These are phyloP conservation scores for Botrytis byssoidea DNA, from an alignment of 2,329 filamentous ascomycete genomes.

Conservation along the genomic window DNA sequence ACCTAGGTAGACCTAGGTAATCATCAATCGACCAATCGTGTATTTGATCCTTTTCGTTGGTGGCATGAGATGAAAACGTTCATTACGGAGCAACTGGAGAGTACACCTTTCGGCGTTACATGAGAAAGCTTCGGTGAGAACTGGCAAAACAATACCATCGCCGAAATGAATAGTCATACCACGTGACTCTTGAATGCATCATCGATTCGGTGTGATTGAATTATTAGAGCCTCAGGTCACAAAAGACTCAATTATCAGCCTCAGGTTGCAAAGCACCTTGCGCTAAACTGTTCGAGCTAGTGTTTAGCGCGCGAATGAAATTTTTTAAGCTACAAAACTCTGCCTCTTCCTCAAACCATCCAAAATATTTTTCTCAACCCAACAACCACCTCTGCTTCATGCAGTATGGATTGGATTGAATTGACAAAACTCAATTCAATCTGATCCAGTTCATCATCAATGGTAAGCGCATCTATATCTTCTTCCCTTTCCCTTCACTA, in stretches of 20 bases:
- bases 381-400: slow-evolving; percentile 25
- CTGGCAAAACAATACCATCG: neutral
- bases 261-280: neutral
- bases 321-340: slow-evolving; percentile 19
- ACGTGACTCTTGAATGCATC: neutral
- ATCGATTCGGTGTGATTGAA: neutral
- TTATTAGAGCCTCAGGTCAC: no score
- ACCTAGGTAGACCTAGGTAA: neutral
- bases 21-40: neutral
- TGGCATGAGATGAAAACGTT: slow-evolving; percentile 16
- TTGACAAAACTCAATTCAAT: neutral
- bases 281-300: slow-evolving; percentile 2
- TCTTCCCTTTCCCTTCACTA: slow-evolving; percentile 39
- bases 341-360: neutral
- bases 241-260: accelerated
- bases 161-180: neutral
- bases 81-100: neutral
- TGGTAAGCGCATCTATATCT: slow-evolving; percentile 30
- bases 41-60: neutral
- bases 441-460: slow-evolving; percentile 3
- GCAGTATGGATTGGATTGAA: slow-evolving; percentile 22
- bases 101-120: slow-evolving; percentile 3
- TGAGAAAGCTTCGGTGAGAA: neutral
- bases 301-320: slow-evolving; percentile 14
- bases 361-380: slow-evolving; percentile 18